Evolutionary conservation across 2,329 filamentous ascomycete genomes (phyloP).

Genomic region (Botryotinia convoluta): DNA sequence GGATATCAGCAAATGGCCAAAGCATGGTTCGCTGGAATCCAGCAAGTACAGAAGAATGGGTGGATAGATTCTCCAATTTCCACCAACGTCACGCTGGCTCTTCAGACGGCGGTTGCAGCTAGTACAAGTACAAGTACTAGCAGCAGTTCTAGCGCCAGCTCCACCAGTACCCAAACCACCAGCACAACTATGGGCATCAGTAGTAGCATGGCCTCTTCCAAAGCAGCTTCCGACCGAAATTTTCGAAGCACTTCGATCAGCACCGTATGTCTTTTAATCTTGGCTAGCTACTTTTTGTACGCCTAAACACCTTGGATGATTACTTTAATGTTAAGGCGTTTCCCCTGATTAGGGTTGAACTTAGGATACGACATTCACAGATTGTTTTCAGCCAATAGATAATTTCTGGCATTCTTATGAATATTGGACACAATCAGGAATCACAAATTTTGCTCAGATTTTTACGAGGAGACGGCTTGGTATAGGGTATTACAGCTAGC

Average conservation of each 20-base stretch:
- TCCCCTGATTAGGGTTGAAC: too few species aligned
- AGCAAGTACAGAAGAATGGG: conserved; percentile 10
- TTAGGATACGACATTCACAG: neutral
- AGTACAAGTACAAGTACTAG: neutral
- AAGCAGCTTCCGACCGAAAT: neutral
- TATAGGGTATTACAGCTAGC: neutral
- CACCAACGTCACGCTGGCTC: neutral
- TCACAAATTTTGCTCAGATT: neutral
- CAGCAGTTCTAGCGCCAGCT: neutral
- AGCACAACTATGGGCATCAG: neutral
- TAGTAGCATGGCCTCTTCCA: neutral
- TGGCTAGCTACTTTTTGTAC: neutral
- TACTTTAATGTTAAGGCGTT: neutral
- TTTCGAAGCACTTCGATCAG: too few species aligned
- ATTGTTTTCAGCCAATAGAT: neutral
- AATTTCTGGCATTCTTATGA: neutral
- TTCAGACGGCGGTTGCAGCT: neutral
- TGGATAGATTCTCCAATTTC: conserved; percentile 13
- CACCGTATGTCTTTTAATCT: neutral
- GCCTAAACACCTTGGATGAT: neutral
- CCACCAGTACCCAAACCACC: neutral
- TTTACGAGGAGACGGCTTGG: neutral
- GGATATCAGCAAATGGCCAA: conserved; percentile 28
- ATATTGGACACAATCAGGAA: neutral
- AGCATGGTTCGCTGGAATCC: conserved; percentile 23